Percentiles rank a stretch among this genome's conserved stretches.
phyloP scores from a whole-genome alignment of 495 filamentous ascomycete species.

The Penicillium manginii region DNA sequence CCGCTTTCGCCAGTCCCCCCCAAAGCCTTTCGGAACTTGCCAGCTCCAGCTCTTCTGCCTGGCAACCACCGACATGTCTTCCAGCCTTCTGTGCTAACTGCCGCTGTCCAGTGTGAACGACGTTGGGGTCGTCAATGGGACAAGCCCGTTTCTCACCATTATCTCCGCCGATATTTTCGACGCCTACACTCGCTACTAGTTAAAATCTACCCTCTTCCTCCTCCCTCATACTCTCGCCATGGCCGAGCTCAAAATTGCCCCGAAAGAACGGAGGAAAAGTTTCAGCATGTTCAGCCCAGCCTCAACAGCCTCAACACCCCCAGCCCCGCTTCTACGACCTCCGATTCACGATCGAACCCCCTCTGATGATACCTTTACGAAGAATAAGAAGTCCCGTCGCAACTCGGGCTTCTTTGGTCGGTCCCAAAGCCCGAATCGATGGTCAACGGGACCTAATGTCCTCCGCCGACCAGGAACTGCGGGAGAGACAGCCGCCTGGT shows the following conservation, averaged over 20 bases:
- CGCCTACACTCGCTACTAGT: constrained; percentile 11
- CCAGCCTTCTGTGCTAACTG: constrained; percentile 20
- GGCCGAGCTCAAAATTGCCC: constrained; percentile 38
- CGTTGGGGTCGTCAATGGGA: constrained; percentile 41
- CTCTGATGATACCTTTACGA: constrained; percentile 39
- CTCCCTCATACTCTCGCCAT: constrained; percentile 30
- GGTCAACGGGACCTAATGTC: constrained; percentile 24
- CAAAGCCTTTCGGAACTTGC: not conserved
- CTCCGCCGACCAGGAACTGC: constrained; percentile 37
- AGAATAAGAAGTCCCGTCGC: constrained; percentile 45
- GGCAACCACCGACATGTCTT: constrained; percentile 6
- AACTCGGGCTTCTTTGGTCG: constrained; percentile 52
- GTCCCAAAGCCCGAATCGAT: constrained; percentile 27
- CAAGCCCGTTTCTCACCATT: constrained; percentile 24
- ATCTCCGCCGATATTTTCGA: constrained; percentile 1
- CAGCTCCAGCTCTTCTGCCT: not conserved
- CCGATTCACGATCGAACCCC: constrained; percentile 40
- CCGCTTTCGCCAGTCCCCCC: constrained; percentile 9
- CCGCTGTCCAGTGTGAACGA: constrained; percentile 33
- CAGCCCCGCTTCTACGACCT: constrained; percentile 25
- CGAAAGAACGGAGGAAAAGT: constrained; percentile 52
- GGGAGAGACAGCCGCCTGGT: constrained; percentile 28
- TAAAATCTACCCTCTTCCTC: constrained; percentile 1
- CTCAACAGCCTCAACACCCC: constrained; percentile 29
- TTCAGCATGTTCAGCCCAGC: constrained; percentile 45